phyloP scores from a whole-genome alignment of 352 stramenopile species.

The Phytopythium litorale region DNA sequence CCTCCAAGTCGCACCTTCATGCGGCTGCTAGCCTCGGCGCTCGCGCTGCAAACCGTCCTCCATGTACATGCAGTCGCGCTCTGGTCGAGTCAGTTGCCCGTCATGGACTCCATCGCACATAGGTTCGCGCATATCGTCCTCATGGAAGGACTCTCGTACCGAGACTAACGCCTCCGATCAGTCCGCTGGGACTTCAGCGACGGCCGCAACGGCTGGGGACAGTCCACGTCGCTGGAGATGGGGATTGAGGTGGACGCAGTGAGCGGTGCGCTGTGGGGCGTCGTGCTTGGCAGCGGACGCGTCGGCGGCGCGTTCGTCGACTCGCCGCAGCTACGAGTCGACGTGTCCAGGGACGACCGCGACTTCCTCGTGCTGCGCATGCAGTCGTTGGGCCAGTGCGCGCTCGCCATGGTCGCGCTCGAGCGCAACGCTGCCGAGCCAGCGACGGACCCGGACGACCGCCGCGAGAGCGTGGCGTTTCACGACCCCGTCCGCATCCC shows the following conservation, averaged over 20 bases:
- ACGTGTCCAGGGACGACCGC: constrained; percentile 40
- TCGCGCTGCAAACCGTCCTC: neutral
- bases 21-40: neutral
- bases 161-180: constrained; percentile 8
- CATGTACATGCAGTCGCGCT: neutral
- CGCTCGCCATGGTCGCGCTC: constrained; percentile 46
- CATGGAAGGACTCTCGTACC: neutral
- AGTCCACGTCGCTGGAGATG: constrained; percentile 65
- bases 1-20: neutral
- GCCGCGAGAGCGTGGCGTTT: constrained; percentile 24
- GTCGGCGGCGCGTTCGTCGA: constrained; percentile 45
- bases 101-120: constrained; percentile 43
- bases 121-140: constrained; percentile 2
- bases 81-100: neutral
- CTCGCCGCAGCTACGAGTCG: constrained; percentile 51
- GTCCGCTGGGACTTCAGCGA: constrained; percentile 64
- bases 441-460: constrained; percentile 17
- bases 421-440: constrained; percentile 41
- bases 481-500: constrained; percentile 50
- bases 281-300: constrained; percentile 33
- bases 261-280: constrained; percentile 35
- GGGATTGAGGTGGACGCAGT: constrained; percentile 50
- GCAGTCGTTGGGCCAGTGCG: constrained; percentile 53
- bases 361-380: constrained; percentile 60
- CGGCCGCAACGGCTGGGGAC: constrained; percentile 51